A percentile compares a stretch with the other conserved stretches of the same genome.
Evolutionary conservation across 345 rosid genomes (phyloP).

Genomic region (Citrus reticulata): DNA sequence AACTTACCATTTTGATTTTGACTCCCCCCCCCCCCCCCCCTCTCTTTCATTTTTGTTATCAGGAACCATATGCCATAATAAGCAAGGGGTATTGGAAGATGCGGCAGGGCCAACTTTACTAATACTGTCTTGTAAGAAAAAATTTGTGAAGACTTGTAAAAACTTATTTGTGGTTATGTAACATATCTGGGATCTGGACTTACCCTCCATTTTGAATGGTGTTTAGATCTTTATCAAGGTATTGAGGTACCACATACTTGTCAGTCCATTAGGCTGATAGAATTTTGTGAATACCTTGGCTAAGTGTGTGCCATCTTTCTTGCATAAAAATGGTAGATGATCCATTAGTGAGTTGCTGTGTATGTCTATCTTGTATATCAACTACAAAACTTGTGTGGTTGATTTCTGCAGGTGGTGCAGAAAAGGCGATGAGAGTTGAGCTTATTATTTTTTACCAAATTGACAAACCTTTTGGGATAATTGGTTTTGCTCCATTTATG

Average conservation of each 20-base stretch:
- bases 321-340: neutral
- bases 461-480: neutral
- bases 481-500: neutral
- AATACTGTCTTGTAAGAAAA: conserved; percentile 2
- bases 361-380: too few species aligned
- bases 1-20: neutral
- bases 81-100: conserved; percentile 9
- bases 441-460: neutral
- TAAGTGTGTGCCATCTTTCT: neutral
- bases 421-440: neutral
- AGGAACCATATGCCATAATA: conserved; percentile 6
- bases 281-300: neutral
- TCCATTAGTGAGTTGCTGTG: neutral
- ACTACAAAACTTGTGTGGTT: neutral
- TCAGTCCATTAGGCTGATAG: neutral
- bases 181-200: neutral
- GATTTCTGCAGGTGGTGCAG: neutral
- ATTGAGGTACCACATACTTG: neutral
- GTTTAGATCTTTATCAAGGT: neutral
- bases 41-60: neutral
- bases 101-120: neutral
- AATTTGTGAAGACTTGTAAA: neutral
- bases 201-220: neutral
- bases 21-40: too few species aligned
- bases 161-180: conserved; percentile 1